Evolutionary conservation across 2,329 filamentous ascomycete species (phyloP), one percentile per base, ranked within the genome.

Genomic region (Hypocreales sp.): DNA sequence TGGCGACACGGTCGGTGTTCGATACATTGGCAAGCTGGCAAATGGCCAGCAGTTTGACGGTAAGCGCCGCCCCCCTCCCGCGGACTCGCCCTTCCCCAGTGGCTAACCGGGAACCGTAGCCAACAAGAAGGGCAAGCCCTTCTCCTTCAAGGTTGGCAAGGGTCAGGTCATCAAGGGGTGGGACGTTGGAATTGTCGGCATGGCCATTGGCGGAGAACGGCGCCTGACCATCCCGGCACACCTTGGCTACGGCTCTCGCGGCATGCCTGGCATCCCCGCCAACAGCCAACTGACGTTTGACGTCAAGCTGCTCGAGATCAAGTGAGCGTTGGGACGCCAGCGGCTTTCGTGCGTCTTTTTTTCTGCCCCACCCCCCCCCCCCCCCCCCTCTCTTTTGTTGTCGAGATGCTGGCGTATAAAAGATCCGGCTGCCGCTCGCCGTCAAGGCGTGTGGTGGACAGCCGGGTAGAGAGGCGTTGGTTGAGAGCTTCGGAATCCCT

Each of bases 41-140:
- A 79, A 92, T 56, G 84, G 84, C 58, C 92, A 94, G 63, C 75
- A 92, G 41, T 98, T 98, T 48, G 87, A 95, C 58, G 69, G 79
- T 84, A 60, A 66, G 77, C 69, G 20, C 9, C 20, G 13, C 8
- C 12, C 9, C n/a, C n/a, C n/a, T n/a, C n/a, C n/a, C n/a, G n/a
- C n/a, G n/a, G n/a, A 6, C 15, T 4, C n/a, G 7, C 4, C n/a
- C 4, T 15, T 12, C 7, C 5, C 6, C 4, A 4, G 4, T 23
- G n/a, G 16, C 21, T 26, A 20, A 17, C 24, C 8, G 5, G 12
- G 2, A 11, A 7, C 11, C 15, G 15, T 44, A 86, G 82, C 84
- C 56, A 95, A 98, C 71, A 98, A 95, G 71, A 94, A 92, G 65
- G 90, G 90, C 46, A 86, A 92, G 64, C 87, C 92, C 32, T 98